Percentiles rank a stretch among this genome's conserved stretches.
phyloP scores from a whole-genome alignment of 2,329 filamentous ascomycete species.

The Penicillium sp. region DNA sequence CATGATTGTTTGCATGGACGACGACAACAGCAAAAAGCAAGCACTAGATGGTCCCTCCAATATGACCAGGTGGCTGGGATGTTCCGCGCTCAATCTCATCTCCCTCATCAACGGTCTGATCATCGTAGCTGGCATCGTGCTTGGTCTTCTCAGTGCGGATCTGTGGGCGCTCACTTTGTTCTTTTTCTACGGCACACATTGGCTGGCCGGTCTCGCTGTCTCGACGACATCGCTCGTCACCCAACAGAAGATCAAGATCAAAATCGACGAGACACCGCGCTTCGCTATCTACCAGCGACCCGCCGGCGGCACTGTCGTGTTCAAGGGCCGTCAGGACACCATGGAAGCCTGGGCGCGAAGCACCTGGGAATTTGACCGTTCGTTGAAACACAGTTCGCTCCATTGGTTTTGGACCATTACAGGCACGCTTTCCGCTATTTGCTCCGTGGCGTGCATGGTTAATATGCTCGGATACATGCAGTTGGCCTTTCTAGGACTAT shows the following conservation, averaged over 20 bases:
- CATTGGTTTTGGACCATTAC: constrained; percentile 29
- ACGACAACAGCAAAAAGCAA: constrained; percentile 8
- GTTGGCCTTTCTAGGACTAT: constrained; percentile 25
- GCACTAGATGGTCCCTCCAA: constrained; percentile 7
- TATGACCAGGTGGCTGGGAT: constrained; percentile 15
- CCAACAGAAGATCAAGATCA: constrained; percentile 14
- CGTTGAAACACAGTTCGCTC: constrained; percentile 15
- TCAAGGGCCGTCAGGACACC: constrained; percentile 26
- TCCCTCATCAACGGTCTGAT: constrained; percentile 23
- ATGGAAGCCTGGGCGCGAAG: constrained; percentile 29
- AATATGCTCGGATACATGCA: constrained; percentile 31
- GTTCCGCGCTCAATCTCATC: constrained; percentile 20
- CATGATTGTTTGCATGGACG: constrained; percentile 24
- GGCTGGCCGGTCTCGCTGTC: constrained; percentile 24
- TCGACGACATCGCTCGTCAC: constrained; percentile 23
- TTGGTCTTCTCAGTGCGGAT: constrained; percentile 24
- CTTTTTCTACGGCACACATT: constrained; percentile 27
- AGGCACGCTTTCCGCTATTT: constrained; percentile 24
- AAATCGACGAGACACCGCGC: constrained; percentile 16
- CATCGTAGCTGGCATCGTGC: constrained; percentile 22
- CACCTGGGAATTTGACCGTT: constrained; percentile 26
- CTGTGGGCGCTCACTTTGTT: constrained; percentile 30
- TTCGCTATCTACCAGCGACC: constrained; percentile 30
- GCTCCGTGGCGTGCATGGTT: constrained; percentile 32
- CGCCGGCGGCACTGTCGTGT: constrained; percentile 30